Evolutionary conservation across 1,284 basidiomycete genomes (phyloP).

Genomic region (Prillingera fragicola): DNA sequence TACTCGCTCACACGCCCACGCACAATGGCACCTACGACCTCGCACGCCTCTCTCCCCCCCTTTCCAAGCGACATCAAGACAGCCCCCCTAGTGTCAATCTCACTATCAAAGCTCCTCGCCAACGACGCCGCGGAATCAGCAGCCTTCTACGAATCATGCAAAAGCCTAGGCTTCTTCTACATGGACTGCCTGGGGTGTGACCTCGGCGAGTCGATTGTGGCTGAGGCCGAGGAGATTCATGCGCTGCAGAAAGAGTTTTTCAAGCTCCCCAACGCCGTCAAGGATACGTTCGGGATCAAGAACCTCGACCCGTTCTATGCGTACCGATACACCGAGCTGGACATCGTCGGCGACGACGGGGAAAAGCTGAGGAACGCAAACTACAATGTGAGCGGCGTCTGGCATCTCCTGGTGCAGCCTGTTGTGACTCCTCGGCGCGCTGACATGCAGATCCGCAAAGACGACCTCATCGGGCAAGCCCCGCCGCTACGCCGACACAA

Average conservation of each 20-base stretch:
- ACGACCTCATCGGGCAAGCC: conserved; percentile 22
- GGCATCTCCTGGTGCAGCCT: background rate
- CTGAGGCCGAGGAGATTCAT: conserved; percentile 21
- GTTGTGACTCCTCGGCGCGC: background rate
- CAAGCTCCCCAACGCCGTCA: conserved; percentile 21
- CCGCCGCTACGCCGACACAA: conserved; percentile 14
- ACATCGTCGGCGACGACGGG: conserved; percentile 10
- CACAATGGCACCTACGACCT: no score
- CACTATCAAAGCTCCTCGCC: conserved; percentile 19
- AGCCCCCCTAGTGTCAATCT: conserved; percentile 26
- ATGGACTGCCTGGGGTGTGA: conserved; percentile 22
- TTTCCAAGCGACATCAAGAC: conserved; percentile 20
- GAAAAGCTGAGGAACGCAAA: conserved; percentile 13
- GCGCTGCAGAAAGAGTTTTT: conserved; percentile 24
- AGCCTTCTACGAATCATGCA: conserved; percentile 22
- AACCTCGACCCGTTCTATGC: conserved; percentile 25
- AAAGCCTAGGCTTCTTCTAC: conserved; percentile 34
- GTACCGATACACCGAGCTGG: conserved; percentile 18
- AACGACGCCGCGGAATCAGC: conserved; percentile 14
- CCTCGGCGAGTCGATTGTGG: conserved; percentile 22
- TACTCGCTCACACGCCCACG: no score
- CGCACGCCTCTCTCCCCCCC: conserved; percentile 20
- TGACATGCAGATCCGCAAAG: conserved; percentile 22
- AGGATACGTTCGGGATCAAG: conserved; percentile 21
- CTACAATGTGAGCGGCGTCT: conserved; percentile 20